Evolutionary conservation across 1,139 yeast species (phyloP), one percentile per base, ranked within the genome.

Genomic region (Torulaspora pretoriensis): DNA sequence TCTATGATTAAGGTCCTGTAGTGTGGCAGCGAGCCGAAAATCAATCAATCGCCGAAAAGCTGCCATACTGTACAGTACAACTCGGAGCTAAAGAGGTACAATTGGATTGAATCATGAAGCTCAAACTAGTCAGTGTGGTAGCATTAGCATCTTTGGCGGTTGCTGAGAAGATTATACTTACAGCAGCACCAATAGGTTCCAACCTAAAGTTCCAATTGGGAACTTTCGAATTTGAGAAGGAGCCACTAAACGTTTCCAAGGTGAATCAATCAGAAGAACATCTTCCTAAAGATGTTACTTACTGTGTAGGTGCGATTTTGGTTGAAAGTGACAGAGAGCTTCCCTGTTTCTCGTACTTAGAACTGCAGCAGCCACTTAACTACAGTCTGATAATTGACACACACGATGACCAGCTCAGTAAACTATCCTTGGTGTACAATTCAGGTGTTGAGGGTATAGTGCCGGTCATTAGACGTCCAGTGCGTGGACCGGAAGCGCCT

Each of bases 331-430:
- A 40, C 23, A 27, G 38, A 9, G 28, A 17, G 6, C 12, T 34
- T 13, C 42, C 52, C n/a, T 61, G 65, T 46, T 58, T 60, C 41
- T 46, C 56, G 24, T 53, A 50, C 35, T 12, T 54, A 14, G 51
- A 55, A 37, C 40, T 60, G 16, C 36, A 38, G n/a, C 24, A 27
- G 13, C 60, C 60, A n/a, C 35, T 57, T 19, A 51, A 52, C 19
- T 59, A 58, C 37, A 50, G 54, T 12, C 42, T 61, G 6, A 39
- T 46, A 14, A 22, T 51, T n/a, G 53, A 51, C 5, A 45, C 53
- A 4, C 42, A 48, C 24, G 50, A 40, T 38, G 37, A 47, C 13
- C 45, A 44, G n/a, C 39, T 54, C 6, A 34, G 48, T 13, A 51
- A 51, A 33, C 29, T 59, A 24, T 56, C 64, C 4, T 34, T 61